A percentile compares a stretch with the other conserved stretches of the same genome.
Conservation (phyloP, 768 basidiomycete genomes). For the Amanita phalloides region DNA sequence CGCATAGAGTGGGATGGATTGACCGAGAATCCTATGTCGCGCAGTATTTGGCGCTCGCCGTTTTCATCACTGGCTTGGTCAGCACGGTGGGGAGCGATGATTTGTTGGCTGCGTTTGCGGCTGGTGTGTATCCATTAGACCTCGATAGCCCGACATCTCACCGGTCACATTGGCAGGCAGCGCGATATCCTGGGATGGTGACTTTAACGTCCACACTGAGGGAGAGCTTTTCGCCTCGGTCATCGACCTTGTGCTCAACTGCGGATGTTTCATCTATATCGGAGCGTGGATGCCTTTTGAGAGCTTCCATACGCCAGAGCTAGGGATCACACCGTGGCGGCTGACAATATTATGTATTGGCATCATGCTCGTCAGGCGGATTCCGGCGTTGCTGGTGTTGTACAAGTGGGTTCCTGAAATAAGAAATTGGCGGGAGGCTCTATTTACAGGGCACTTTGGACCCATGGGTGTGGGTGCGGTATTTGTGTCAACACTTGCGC, state of each 20-base stretch:
- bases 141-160: neutral
- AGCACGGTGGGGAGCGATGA: conserved; percentile 80
- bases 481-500: conserved; percentile 74
- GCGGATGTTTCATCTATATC: conserved; percentile 71
- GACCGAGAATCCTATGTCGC: conserved; percentile 83
- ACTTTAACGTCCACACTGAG: conserved; percentile 73
- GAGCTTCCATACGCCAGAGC: conserved; percentile 39
- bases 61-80: conserved; percentile 72
- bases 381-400: conserved; percentile 67
- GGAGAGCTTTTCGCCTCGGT: conserved; percentile 84
- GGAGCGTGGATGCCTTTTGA: conserved; percentile 82
- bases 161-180: conserved; percentile 36
- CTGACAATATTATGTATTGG: conserved; percentile 55
- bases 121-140: conserved; percentile 32
- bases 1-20: conserved; percentile 50
- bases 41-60: conserved; percentile 65
- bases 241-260: conserved; percentile 80
- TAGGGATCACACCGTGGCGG: conserved; percentile 62
- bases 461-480: conserved; percentile 91
- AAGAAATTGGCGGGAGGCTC: conserved; percentile 69
- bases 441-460: conserved; percentile 90
- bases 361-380: conserved; percentile 67
- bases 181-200: conserved; percentile 87
- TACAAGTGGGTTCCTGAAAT: conserved; percentile 89
- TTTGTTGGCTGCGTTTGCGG: conserved; percentile 81